Base-by-base conservation (phyloP, 2,329 filamentous ascomycete genomes). In the Dactylellina leptospora region DNA sequence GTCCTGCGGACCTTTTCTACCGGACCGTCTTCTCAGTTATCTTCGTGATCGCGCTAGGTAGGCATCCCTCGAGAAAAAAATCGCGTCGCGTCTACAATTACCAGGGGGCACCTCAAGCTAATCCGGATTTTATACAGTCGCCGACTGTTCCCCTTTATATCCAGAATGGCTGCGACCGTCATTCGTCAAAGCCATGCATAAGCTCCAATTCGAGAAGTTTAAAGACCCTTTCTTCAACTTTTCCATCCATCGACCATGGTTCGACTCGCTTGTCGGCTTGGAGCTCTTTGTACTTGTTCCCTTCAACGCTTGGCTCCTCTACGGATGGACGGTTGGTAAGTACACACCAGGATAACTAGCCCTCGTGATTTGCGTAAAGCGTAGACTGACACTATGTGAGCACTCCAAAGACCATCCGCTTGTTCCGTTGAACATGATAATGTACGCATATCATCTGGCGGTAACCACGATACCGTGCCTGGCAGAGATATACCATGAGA, bases 251-350 rank as follows among this genome's bases (percentile, higher is more conserved):
- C 53, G 68, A 13, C 59, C 68, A 30, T 72, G 68, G 68, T 72
- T 72, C 23, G 68, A 72, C 25, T 72, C 68, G 16, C 53, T 72
- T 11, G n/a, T 72, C 4, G 45, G 33, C 13, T 22, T 72, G 18
- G 68, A 72, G 30, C 45, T 72, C 4, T 64, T 72, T 59, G 53
- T 72, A 20, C 53, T 72, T 13, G 54, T 64, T 18, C 68, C 68
- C 18, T 45, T 60, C 27, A 72, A 64, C n/a, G 68, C 36, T 40
- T 72, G 68, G 68, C 54, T 72, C 4, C 23, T 72, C 3, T 64
- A 63, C 53, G 68, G 59, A 42, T 64, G 59, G 68, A 72, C 68
- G 3, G 59, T 64, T 55, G 68, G 68, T 72, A 60, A 54, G 68
- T 5, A 40, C 13, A 4, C 36, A 11, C 13, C 16, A 28, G 27